phyloP scores from a whole-genome alignment of 2,329 filamentous ascomycete species.

The Thelonectria blattea region DNA sequence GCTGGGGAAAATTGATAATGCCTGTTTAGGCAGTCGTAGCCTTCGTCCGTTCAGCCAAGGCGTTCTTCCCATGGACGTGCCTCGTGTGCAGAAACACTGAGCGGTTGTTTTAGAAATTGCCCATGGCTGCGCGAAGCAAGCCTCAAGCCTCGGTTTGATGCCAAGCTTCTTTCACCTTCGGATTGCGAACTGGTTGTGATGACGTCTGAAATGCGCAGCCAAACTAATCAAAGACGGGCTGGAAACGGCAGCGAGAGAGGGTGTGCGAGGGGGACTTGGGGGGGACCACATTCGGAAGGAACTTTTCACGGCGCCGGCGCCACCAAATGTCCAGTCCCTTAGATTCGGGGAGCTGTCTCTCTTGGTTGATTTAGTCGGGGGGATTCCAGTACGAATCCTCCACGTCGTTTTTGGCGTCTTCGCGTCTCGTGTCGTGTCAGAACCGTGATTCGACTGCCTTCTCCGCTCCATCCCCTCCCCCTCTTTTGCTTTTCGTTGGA shows the following conservation, averaged over 20 bases:
- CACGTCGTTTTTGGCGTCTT: too few relatives aligned
- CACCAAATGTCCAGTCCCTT: background rate
- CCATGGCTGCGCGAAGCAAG: too few relatives aligned
- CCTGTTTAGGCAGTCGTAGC: slow-evolving; percentile 31
- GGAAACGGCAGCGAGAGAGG: background rate
- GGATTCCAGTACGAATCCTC: too few relatives aligned
- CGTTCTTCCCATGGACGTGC: slow-evolving; percentile 5
- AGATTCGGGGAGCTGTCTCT: too few relatives aligned
- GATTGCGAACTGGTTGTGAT: background rate
- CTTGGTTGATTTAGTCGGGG: too few relatives aligned
- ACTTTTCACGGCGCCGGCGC: slow-evolving; percentile 2
- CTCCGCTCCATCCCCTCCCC: too few relatives aligned
- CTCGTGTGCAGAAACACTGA: too few relatives aligned
- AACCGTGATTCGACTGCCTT: too few relatives aligned
- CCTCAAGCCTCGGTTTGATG: background rate
- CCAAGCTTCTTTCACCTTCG: background rate
- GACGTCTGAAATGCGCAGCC: background rate
- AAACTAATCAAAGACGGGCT: background rate
- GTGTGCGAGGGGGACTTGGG: background rate
- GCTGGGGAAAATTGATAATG: slow-evolving; percentile 16
- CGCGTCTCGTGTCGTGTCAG: too few relatives aligned
- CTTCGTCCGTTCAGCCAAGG: slow-evolving; percentile 14
- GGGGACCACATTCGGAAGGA: background rate
- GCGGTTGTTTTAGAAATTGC: background rate
- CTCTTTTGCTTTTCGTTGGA: too few relatives aligned